phyloP scores from a whole-genome alignment of 2,329 filamentous ascomycete species.

The Aspergillus glaucus region DNA sequence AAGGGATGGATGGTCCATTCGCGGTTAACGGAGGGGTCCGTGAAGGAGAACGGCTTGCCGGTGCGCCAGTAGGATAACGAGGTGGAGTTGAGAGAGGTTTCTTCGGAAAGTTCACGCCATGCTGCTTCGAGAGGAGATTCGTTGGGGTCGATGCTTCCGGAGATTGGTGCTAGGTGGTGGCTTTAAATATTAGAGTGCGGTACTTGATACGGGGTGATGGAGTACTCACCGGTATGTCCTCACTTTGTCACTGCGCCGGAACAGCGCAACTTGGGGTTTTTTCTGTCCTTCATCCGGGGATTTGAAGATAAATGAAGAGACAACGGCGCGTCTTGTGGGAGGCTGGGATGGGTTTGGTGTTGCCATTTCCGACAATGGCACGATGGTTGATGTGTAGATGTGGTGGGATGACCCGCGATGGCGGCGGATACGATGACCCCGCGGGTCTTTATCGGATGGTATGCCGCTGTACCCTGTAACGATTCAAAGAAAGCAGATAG shows the following conservation, averaged over 20 bases:
- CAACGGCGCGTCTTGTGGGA: constrained; percentile 28
- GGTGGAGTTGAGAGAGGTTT: constrained; percentile 49
- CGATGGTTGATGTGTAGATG: neutral
- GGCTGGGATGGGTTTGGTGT: constrained; percentile 8
- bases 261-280: constrained; percentile 51
- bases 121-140: constrained; percentile 55
- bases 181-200: constrained; percentile 20
- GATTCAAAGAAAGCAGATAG: neutral
- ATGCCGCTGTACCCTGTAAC: no score
- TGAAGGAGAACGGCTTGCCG: constrained; percentile 55
- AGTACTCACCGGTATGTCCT: constrained; percentile 50
- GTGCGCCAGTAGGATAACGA: constrained; percentile 48
- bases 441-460: no score
- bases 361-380: neutral
- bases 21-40: constrained; percentile 47
- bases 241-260: constrained; percentile 55
- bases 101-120: constrained; percentile 57
- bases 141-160: constrained; percentile 52
- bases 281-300: constrained; percentile 11
- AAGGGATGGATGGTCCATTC: constrained; percentile 61
- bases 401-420: neutral
- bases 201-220: neutral
- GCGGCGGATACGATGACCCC: neutral
- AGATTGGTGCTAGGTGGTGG: constrained; percentile 55
- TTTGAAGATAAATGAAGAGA: constrained; percentile 42